Evolutionary conservation across 495 filamentous ascomycete genomes (phyloP), one percentile per base, ranked within the genome.

Genomic region (Aspergillus wentii): DNA sequence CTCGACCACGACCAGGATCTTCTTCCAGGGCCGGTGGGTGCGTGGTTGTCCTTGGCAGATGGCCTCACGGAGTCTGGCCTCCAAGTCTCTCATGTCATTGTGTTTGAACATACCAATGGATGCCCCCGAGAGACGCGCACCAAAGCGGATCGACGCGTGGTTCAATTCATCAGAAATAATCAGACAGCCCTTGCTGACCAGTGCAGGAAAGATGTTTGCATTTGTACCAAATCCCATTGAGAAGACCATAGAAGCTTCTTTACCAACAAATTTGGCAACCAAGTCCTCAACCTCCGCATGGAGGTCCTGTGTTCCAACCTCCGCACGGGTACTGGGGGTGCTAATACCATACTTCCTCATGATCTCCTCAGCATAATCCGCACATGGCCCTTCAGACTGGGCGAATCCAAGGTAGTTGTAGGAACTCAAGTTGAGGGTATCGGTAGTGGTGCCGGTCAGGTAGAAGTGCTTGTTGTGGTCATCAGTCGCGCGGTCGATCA

Each of bases 331-430:
- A 56, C 90, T 95, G 44, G 77, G 79, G 38, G 82, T 69, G 51
- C 75, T 82, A 48, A 95, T 78, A 20, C 90, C 89, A 46, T 92
- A 89, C 57, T 83, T 88, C 57, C 79, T 80, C 44, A 94, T 80
- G 25, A 73, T 71, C 17, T 90, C 85, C 65, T 97, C 92, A 5
- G 91, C 87, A 17, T 85, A 79, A 63, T 97, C 94, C 18, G 94
- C 94, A 59, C 94, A 97, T 25, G 91, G 91, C 11, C 92, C 92
- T 52, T 95, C 89, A 1, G 92, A 97, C 62, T 98, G 94, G 40
- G 92, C 92, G 55, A 98, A 98, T 18, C 92, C 92, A 5, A 98
- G 85, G 50, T 98, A 98, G 55, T 98, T 98, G 74, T 98, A 98
- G 3, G 92, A 98, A 67, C 89, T 95, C 80, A 98, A 80, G 59